phyloP scores from a whole-genome alignment of 176 grass and related monocot species.

The Thinopyrum elongatum region DNA sequence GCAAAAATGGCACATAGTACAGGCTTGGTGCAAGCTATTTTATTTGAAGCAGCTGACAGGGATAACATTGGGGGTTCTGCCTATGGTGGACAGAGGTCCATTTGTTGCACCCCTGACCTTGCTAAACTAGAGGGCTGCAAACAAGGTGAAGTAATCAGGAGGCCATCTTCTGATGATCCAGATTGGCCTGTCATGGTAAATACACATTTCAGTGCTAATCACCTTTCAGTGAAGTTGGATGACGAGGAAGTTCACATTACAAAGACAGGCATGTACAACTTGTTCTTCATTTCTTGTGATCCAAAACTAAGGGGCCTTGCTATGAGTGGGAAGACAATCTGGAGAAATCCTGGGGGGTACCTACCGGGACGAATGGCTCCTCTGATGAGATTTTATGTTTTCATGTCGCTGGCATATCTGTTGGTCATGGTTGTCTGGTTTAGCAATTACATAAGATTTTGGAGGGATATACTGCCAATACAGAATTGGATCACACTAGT shows the following conservation, averaged over 20 bases:
- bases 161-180: constrained; percentile 66
- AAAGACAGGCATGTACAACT: constrained; percentile 99
- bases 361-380: constrained; percentile 91
- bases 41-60: constrained; percentile 91
- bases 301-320: constrained; percentile 90
- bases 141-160: constrained; percentile 93
- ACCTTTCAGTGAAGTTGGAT: constrained; percentile 56
- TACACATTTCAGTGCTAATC: constrained; percentile 76
- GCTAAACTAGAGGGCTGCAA: constrained; percentile 92
- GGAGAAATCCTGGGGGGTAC: constrained; percentile 94
- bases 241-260: constrained; percentile 53
- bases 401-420: constrained; percentile 87
- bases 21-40: constrained; percentile 83
- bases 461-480: constrained; percentile 90
- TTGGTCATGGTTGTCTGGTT: constrained; percentile 77
- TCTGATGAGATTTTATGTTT: constrained; percentile 88
- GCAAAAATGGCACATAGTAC: constrained; percentile 86
- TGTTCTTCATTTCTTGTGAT: constrained; percentile 99
- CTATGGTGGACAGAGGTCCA: constrained; percentile 94
- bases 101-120: constrained; percentile 97
- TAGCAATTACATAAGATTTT: constrained; percentile 89
- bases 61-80: constrained; percentile 98
- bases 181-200: constrained; percentile 73
- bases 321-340: constrained; percentile 97
- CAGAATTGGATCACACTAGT: constrained; percentile 97